A percentile compares a stretch with the other conserved stretches of the same genome.
Evolutionary conservation across 108 stramenopile species (phyloP).

Genomic region (Cyclotella atomus): DNA sequence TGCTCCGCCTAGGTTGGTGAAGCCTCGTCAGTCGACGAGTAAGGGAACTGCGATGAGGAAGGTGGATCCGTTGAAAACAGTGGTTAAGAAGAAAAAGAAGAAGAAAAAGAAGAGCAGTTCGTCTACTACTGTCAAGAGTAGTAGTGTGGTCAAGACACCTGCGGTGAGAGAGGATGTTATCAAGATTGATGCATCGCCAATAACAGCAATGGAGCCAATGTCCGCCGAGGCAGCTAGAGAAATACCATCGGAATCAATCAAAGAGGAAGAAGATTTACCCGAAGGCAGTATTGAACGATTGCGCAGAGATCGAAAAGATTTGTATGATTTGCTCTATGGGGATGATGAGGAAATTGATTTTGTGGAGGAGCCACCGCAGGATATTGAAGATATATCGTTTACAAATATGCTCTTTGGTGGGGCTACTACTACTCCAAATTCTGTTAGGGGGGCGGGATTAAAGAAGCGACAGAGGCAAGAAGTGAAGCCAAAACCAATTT

Average conservation of each 20-base stretch:
- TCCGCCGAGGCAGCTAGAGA: not conserved
- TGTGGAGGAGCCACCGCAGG: slow-evolving; percentile 3
- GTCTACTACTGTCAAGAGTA: not conserved
- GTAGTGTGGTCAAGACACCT: no score
- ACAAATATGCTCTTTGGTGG: slow-evolving; percentile 1
- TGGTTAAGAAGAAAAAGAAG: slow-evolving; percentile 24
- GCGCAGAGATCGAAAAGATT: slow-evolving; percentile 80
- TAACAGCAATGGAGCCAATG: slow-evolving; percentile 21
- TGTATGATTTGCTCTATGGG: slow-evolving; percentile 84
- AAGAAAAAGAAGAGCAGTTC: slow-evolving; percentile 24
- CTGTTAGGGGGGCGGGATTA: no score
- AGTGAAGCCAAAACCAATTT: not conserved
- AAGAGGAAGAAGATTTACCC: slow-evolving; percentile 38
- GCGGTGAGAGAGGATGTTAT: no score
- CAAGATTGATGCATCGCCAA: no score
- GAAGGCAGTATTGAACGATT: slow-evolving; percentile 70
- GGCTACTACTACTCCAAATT: no score
- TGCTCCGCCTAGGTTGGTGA: slow-evolving; percentile 4
- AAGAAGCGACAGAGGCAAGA: not conserved
- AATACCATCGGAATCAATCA: not conserved
- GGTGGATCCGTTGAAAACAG: slow-evolving; percentile 10
- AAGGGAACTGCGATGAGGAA: slow-evolving; percentile 26
- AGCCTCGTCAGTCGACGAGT: slow-evolving; percentile 28
- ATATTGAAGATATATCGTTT: not conserved
- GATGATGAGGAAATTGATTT: slow-evolving; percentile 54